Evolutionary conservation across 2,329 filamentous ascomycete genomes (phyloP).

Genomic region (Massarina eburnea): DNA sequence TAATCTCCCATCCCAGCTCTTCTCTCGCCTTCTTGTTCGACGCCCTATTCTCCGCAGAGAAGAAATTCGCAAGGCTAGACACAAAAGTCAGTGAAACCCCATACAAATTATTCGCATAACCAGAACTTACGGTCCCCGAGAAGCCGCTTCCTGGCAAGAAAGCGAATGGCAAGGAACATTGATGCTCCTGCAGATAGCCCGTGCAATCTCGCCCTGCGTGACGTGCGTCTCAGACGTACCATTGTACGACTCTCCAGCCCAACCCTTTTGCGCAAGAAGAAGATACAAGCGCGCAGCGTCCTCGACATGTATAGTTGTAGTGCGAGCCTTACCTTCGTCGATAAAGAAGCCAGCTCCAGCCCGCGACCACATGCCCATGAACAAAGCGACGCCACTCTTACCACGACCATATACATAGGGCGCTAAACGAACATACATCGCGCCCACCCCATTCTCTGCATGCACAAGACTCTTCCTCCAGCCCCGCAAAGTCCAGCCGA

Average conservation of each 20-base stretch:
- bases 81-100: no score
- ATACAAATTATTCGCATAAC: no score
- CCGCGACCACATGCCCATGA: slow-evolving; percentile 34
- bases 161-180: slow-evolving; percentile 15
- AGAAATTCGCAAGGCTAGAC: slow-evolving; percentile 38
- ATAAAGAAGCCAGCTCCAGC: slow-evolving; percentile 29
- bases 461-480: slow-evolving; percentile 9
- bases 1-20: slow-evolving; percentile 45
- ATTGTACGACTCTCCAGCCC: slow-evolving; percentile 43
- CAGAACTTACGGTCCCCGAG: slow-evolving; percentile 37
- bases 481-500: not conserved
- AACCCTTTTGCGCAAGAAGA: slow-evolving; percentile 39
- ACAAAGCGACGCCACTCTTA: slow-evolving; percentile 32
- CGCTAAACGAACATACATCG: slow-evolving; percentile 44
- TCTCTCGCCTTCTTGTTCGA: slow-evolving; percentile 42
- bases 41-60: slow-evolving; percentile 38
- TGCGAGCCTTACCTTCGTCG: slow-evolving; percentile 19
- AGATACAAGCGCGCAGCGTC: slow-evolving; percentile 49
- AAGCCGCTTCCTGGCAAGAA: slow-evolving; percentile 27
- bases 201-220: slow-evolving; percentile 31
- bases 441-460: slow-evolving; percentile 31
- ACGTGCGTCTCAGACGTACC: slow-evolving; percentile 31
- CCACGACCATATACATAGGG: slow-evolving; percentile 50
- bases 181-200: slow-evolving; percentile 30
- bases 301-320: slow-evolving; percentile 46